Evolutionary conservation across 2,329 filamentous ascomycete species (phyloP), one percentile per base, ranked within the genome.

Genomic region (Thielaviopsis punctulata): DNA sequence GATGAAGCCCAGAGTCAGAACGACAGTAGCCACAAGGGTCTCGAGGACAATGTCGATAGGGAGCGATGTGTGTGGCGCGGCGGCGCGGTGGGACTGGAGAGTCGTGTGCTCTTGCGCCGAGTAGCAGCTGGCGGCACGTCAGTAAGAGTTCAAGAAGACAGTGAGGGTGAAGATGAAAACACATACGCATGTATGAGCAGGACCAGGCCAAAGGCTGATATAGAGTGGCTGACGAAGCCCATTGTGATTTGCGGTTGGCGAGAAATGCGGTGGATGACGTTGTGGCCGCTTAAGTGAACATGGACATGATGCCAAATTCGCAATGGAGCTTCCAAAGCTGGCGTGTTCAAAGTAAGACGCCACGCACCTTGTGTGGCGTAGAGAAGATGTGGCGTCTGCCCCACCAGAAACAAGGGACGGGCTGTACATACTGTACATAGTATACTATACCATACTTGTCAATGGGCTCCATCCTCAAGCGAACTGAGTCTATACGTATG

Each of bases 31-130:
- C 44, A 84, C 65, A 15, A 96, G 71, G 1, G 89, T 88, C 68
- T 98, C 92, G 59, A 94, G 75, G 36, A 80, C 79, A 60, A 98
- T 93, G 62, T 98, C 92, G 56, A 85, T 68, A 0, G 92, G 90
- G 1, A 96, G 74, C 15, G 75, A 69, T 53, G 66, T 62, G 49
- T 65, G 58, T 2, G 68, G 60, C 25, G 70, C 68, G 44, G 69
- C 64, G 51, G 72, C 65, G 30, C 68, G 67, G 59, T 73, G 72
- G 52, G 81, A 76, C 59, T 81, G 78, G 48, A 94, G 76, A 21
- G 80, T 73, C 6, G 86, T 84, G 69, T 95, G 86, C 69, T 98
- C 92, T 67, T 95, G 85, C 46, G 89, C 88, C 49, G 92, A 98
- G 69, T 96, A 98, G 69, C 89, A 93, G 57, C 92, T 98, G 51